phyloP scores from a whole-genome alignment of 805 yeast genomes.

The Kuraishia piskuri region DNA sequence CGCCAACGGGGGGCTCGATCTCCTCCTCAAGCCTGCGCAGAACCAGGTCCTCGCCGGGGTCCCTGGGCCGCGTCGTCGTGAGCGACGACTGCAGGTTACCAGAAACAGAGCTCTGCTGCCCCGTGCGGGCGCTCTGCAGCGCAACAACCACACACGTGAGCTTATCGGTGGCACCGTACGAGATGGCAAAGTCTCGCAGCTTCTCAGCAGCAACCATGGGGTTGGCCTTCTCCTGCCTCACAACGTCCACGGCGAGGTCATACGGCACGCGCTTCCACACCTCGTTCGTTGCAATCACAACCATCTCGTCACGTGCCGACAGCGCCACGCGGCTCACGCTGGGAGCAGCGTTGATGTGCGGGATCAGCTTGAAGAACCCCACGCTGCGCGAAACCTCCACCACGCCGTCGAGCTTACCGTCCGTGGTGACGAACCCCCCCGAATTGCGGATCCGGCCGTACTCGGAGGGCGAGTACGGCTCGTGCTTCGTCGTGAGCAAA shows the following conservation, averaged over 20 bases:
- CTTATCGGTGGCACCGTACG: slow-evolving; percentile 81
- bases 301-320: slow-evolving; percentile 68
- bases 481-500: slow-evolving; percentile 70
- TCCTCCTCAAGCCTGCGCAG: slow-evolving; percentile 82
- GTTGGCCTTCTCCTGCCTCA: slow-evolving; percentile 70
- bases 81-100: slow-evolving; percentile 21
- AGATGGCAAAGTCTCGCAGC: slow-evolving; percentile 86
- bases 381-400: slow-evolving; percentile 83
- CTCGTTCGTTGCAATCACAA: slow-evolving; percentile 75
- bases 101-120: slow-evolving; percentile 19
- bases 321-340: slow-evolving; percentile 55
- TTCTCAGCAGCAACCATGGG: slow-evolving; percentile 92
- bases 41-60: slow-evolving; percentile 52
- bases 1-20: slow-evolving; percentile 91
- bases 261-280: slow-evolving; percentile 80
- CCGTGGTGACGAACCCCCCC: slow-evolving; percentile 84
- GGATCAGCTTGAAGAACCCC: slow-evolving; percentile 79
- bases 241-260: slow-evolving; percentile 85
- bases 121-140: slow-evolving; percentile 41
- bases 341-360: slow-evolving; percentile 87
- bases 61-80: slow-evolving; percentile 32
- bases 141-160: slow-evolving; percentile 76
- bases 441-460: slow-evolving; percentile 83
- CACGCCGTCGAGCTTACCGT: slow-evolving; percentile 78
- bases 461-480: slow-evolving; percentile 70